Conservation (phyloP, 1,284 basidiomycete genomes). For the Phellinidium pouzarii region DNA sequence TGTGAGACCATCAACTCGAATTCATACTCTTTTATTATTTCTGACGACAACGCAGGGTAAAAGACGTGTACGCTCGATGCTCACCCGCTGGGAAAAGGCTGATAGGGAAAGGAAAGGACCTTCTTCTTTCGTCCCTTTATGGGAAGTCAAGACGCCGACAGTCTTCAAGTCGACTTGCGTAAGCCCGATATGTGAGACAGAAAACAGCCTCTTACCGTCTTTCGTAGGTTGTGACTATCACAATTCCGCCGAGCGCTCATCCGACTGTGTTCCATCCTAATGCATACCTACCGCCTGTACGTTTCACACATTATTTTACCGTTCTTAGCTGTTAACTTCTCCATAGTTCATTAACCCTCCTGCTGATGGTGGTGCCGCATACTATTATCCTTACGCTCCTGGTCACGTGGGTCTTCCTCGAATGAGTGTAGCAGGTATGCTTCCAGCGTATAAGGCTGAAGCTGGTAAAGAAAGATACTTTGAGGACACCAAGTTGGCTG, state of each 20-base stretch:
- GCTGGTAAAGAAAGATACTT: constrained; percentile 2
- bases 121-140: constrained; percentile 32
- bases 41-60: constrained; percentile 34
- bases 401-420: constrained; percentile 24
- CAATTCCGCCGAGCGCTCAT: constrained; percentile 30
- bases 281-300: constrained; percentile 39
- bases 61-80: constrained; percentile 33
- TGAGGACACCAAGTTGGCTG: constrained; percentile 10
- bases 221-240: constrained; percentile 35
- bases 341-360: constrained; percentile 29
- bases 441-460: constrained; percentile 6
- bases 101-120: constrained; percentile 32
- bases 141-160: constrained; percentile 39
- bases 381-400: constrained; percentile 26
- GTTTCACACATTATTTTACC: constrained; percentile 11
- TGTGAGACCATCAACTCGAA: constrained; percentile 25
- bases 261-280: constrained; percentile 38
- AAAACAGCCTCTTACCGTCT: not conserved
- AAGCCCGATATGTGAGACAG: not conserved
- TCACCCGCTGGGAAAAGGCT: constrained; percentile 36
- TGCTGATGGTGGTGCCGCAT: constrained; percentile 23
- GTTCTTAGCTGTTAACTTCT: not conserved
- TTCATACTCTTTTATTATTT: not conserved
- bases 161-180: constrained; percentile 39
- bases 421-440: constrained; percentile 26